A percentile compares a stretch with the other conserved stretches of the same genome.
Conservation (phyloP, 1,284 basidiomycete genomes). For the Psilocybe mexicana region DNA sequence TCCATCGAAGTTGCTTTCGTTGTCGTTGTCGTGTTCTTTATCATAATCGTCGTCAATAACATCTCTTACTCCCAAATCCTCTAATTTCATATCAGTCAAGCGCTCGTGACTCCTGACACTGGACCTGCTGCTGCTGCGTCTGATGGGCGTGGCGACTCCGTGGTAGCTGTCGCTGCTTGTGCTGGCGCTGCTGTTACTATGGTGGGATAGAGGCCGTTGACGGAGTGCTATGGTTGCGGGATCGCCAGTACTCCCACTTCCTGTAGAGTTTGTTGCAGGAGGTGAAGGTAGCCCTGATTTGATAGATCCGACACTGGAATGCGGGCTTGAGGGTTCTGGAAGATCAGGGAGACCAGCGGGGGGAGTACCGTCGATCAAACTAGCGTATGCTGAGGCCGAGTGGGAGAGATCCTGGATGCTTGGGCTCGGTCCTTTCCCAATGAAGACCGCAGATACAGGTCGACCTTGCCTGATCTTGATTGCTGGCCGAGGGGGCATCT, state of each 20-base stretch:
- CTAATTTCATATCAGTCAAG: constrained; percentile 12
- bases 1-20: constrained; percentile 39
- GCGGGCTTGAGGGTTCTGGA: constrained; percentile 2
- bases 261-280: constrained; percentile 78
- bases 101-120: constrained; percentile 26
- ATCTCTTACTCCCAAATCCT: constrained; percentile 17
- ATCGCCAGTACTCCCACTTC: constrained; percentile 73
- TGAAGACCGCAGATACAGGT: constrained; percentile 16
- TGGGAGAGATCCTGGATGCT: constrained; percentile 16
- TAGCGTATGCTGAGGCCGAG: constrained; percentile 14
- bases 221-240: constrained; percentile 52
- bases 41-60: constrained; percentile 27
- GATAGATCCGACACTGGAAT: constrained; percentile 2
- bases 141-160: constrained; percentile 16
- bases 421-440: constrained; percentile 16
- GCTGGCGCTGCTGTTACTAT: constrained; percentile 31
- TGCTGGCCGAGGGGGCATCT: constrained; percentile 18
- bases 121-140: constrained; percentile 19
- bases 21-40: constrained; percentile 21
- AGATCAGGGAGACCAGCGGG: constrained; percentile 12
- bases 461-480: constrained; percentile 14
- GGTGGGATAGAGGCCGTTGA: constrained; percentile 29
- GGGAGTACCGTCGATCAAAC: constrained; percentile 15
- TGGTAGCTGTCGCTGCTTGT: constrained; percentile 30
- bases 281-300: constrained; percentile 74